Evolutionary conservation across 2,329 filamentous ascomycete genomes (phyloP).

Genomic region (Periconia macrospinosa): DNA sequence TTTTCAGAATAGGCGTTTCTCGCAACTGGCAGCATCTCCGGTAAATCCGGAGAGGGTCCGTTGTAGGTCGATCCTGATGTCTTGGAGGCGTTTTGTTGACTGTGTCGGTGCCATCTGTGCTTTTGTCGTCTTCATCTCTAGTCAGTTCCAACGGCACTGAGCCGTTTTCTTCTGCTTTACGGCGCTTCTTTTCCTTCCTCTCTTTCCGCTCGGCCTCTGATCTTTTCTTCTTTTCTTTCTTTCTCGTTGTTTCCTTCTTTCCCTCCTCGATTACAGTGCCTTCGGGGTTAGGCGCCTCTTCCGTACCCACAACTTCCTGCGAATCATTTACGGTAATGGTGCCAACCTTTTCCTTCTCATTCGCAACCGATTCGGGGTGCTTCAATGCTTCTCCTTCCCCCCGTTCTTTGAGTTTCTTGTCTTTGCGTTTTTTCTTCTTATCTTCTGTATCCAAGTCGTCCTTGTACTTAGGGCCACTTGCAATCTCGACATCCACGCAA

Average conservation of each 20-base stretch:
- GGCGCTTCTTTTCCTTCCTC: slow-evolving; percentile 84
- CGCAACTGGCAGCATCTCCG: slow-evolving; percentile 90
- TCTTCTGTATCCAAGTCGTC: slow-evolving; percentile 58
- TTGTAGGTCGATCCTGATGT: slow-evolving; percentile 73
- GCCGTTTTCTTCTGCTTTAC: slow-evolving; percentile 84
- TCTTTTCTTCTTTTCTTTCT: slow-evolving; percentile 95
- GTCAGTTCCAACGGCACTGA: slow-evolving; percentile 81
- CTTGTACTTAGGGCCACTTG: slow-evolving; percentile 76
- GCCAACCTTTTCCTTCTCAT: slow-evolving; percentile 59
- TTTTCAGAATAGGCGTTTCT: slow-evolving; percentile 89
- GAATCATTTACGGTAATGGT: slow-evolving; percentile 29
- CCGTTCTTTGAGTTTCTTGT: slow-evolving; percentile 64
- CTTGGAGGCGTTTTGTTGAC: slow-evolving; percentile 40
- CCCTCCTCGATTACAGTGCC: slow-evolving; percentile 37
- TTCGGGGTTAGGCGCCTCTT: slow-evolving; percentile 46
- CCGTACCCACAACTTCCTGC: slow-evolving; percentile 45
- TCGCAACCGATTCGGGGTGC: slow-evolving; percentile 57
- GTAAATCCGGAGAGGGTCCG: slow-evolving; percentile 90
- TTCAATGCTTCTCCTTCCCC: slow-evolving; percentile 76
- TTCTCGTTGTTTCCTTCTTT: slow-evolving; percentile 58
- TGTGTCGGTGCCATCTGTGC: slow-evolving; percentile 20
- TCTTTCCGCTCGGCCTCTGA: slow-evolving; percentile 92
- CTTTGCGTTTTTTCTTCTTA: slow-evolving; percentile 55
- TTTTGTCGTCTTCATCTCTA: slow-evolving; percentile 59
- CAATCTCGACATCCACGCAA: slow-evolving; percentile 96